Evolutionary conservation across 2,329 filamentous ascomycete species (phyloP).

Genomic region (Mycocentrospora acerina): DNA sequence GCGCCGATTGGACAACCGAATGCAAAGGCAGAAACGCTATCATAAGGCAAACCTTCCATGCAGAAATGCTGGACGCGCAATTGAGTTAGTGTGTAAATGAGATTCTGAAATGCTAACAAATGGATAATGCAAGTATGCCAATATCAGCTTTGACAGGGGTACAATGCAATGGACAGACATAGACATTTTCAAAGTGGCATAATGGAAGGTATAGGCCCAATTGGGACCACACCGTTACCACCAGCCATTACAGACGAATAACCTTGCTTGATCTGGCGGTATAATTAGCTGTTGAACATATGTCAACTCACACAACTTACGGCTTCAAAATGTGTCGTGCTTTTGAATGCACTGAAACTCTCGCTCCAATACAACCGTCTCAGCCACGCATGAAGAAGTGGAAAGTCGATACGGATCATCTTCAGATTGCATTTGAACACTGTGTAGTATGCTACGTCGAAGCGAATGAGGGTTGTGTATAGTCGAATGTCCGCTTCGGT

Average conservation of each 20-base stretch:
- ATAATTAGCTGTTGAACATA: slow-evolving; percentile 4
- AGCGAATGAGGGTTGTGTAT: slow-evolving; percentile 61
- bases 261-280: slow-evolving; percentile 28
- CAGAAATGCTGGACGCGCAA: no score
- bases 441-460: slow-evolving; percentile 54
- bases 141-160: no score
- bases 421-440: slow-evolving; percentile 77
- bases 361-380: slow-evolving; percentile 78
- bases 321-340: slow-evolving; percentile 30
- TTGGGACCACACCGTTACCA: slow-evolving; percentile 24
- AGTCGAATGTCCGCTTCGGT: slow-evolving; percentile 53
- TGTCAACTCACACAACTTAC: slow-evolving; percentile 6
- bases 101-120: no score
- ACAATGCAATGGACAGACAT: neutral
- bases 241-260: slow-evolving; percentile 26
- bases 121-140: no score
- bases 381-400: slow-evolving; percentile 77
- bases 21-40: no score
- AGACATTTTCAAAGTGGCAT: slow-evolving; percentile 15
- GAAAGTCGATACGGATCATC: slow-evolving; percentile 83
- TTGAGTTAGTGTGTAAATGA: no score
- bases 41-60: no score
- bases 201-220: slow-evolving; percentile 22
- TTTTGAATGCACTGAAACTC: slow-evolving; percentile 29
- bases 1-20: no score